Evolutionary conservation across 306 rosid species (phyloP), one percentile per base, ranked within the genome.

Genomic region (Gastrolobium bilobum): DNA sequence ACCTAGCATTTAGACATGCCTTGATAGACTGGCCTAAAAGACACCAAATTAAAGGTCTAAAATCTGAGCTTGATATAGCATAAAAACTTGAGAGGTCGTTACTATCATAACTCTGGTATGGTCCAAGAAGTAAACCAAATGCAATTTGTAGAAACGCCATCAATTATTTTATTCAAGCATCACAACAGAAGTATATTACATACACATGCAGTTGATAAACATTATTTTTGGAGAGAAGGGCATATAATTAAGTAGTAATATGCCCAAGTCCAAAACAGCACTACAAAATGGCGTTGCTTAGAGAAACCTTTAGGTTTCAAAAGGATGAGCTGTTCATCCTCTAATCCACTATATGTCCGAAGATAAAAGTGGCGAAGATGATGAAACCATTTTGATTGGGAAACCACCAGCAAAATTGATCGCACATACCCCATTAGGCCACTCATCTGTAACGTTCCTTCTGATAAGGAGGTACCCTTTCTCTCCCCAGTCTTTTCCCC

Each of bases 401-500:
- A 51, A 74, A 57, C 76, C 83, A 46, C 48, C 65, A 3, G 2
- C 2, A 37, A 31, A 50, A 68, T 84, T 79, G 43, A 84, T 62
- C 2, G 53, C 63, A 63, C 84, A 79, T 4, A 79, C 81, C 29
- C 87, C 87, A 39, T 35, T n/a, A 10, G 81, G 81, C 77, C 62
- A 79, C 38, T 72, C 74, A 1, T 64, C 58, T 2, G 10, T 35
- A 52, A 77, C 77, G 39, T 75, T 84, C 14, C 87, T 79, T 56
- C 7, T 35, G 14, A 84, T 30, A 0, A 4, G 35, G 11, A 84
- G 69, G 73, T 84, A 84, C 15, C 87, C 87, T 0, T 75, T 37
- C 5, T 34, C 62, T 35, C 87, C 87, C 84, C 84, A 84, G 0
- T 62, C 50, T 70, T 53, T 26, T 62, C 87, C 82, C 82, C 82